These are phyloP conservation scores for Colletotrichum plurivorum DNA, from an alignment of 2,329 filamentous ascomycete genomes.

Conservation along the genomic window DNA sequence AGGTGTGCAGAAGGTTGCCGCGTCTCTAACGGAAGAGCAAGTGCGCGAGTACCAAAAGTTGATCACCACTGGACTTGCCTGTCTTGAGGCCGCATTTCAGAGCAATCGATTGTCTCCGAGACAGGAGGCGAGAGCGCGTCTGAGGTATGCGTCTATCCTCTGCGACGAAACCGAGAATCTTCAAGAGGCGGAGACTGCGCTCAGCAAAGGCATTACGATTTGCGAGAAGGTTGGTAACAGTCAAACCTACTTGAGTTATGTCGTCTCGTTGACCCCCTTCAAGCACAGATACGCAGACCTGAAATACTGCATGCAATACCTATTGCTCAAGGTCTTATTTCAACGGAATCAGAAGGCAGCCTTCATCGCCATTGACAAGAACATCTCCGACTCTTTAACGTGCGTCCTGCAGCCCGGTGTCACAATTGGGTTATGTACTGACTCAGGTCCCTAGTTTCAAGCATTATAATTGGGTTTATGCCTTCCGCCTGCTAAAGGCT, in stretches of 20 bases:
- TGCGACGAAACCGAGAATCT: conserved; percentile 83
- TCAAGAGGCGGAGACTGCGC: conserved; percentile 78
- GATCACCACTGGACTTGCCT: conserved; percentile 79
- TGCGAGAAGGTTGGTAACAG: conserved; percentile 72
- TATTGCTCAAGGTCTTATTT: conserved; percentile 78
- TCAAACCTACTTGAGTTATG: background rate
- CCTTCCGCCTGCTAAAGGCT: conserved; percentile 81
- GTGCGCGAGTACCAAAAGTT: conserved; percentile 79
- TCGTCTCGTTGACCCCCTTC: conserved; percentile 37
- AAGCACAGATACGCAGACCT: conserved; percentile 74
- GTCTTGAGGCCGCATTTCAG: conserved; percentile 78
- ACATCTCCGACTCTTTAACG: conserved; percentile 78
- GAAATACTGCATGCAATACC: conserved; percentile 83
- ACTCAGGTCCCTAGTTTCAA: conserved; percentile 63
- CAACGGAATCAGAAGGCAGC: conserved; percentile 80
- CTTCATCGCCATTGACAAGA: conserved; percentile 78
- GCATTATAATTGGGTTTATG: conserved; percentile 81
- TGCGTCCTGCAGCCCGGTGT: conserved; percentile 54
- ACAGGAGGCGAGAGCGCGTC: conserved; percentile 76
- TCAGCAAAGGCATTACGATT: conserved; percentile 79
- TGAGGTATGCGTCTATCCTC: conserved; percentile 80
- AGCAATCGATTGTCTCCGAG: conserved; percentile 73
- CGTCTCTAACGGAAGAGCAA: conserved; percentile 63
- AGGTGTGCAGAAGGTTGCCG: conserved; percentile 64
- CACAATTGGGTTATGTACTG: background rate